These are phyloP conservation scores for Pyrenochaeta sp. DNA, from an alignment of 2,329 filamentous ascomycete genomes.

Conservation along the genomic window DNA sequence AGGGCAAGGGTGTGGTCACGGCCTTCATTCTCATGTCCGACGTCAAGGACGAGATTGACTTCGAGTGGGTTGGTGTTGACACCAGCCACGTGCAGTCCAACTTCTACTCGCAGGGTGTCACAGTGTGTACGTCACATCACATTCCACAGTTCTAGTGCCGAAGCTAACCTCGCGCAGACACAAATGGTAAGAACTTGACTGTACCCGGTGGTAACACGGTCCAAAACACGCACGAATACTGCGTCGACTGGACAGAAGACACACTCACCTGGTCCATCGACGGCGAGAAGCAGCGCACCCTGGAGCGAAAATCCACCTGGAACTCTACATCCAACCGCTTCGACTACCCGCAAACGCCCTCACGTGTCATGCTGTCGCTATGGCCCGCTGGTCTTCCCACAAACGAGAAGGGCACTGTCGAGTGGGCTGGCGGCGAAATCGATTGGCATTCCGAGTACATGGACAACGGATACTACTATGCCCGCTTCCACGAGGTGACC, in stretches of 20 bases:
- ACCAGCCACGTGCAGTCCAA: slow-evolving; percentile 85
- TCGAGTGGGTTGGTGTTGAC: slow-evolving; percentile 89
- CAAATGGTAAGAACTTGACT: slow-evolving; percentile 76
- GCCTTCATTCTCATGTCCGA: slow-evolving; percentile 96
- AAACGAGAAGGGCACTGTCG: slow-evolving; percentile 84
- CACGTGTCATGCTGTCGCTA: slow-evolving; percentile 90
- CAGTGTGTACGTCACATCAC: slow-evolving; percentile 73
- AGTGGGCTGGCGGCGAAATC: slow-evolving; percentile 91
- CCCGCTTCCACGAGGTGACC: slow-evolving; percentile 77
- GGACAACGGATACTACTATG: slow-evolving; percentile 89
- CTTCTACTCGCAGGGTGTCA: slow-evolving; percentile 95
- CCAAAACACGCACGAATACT: slow-evolving; percentile 82
- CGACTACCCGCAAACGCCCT: slow-evolving; percentile 88
- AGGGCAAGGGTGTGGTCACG: slow-evolving; percentile 89
- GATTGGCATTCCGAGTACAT: slow-evolving; percentile 87
- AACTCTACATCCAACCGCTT: slow-evolving; percentile 84
- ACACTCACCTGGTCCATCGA: slow-evolving; percentile 87
- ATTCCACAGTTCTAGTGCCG: not conserved
- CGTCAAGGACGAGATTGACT: slow-evolving; percentile 98
- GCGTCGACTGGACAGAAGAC: slow-evolving; percentile 92
- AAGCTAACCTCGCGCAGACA: slow-evolving; percentile 62
- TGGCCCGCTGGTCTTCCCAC: slow-evolving; percentile 87
- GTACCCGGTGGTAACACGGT: slow-evolving; percentile 70
- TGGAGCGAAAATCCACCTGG: slow-evolving; percentile 82
- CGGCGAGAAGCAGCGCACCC: slow-evolving; percentile 76